phyloP scores from a whole-genome alignment of 129 eudicot genomes.

The Logfia minima region DNA sequence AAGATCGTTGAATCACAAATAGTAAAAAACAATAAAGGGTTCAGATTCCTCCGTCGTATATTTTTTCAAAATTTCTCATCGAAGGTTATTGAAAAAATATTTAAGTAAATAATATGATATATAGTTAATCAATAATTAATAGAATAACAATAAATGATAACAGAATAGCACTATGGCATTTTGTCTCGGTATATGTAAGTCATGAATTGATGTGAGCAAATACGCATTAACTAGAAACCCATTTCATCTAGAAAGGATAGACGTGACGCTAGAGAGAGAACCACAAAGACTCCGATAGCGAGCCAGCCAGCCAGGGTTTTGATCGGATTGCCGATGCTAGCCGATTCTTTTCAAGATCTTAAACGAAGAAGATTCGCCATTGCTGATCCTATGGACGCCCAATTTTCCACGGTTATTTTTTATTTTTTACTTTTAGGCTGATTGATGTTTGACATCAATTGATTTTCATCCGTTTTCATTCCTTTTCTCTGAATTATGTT shows the following conservation, averaged over 20 bases:
- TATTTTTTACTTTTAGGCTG: background rate
- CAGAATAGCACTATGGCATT: no score
- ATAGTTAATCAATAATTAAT: no score
- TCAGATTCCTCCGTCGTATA: no score
- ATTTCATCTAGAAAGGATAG: background rate
- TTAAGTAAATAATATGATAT: no score
- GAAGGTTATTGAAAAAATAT: no score
- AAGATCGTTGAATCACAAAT: no score
- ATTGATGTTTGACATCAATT: background rate
- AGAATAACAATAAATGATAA: no score
- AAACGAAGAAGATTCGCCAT: slow-evolving; percentile 55
- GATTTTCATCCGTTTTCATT: background rate
- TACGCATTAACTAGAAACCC: background rate
- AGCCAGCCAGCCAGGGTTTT: slow-evolving; percentile 1
- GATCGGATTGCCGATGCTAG: slow-evolving; percentile 47
- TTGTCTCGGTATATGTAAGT: no score
- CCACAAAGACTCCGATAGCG: background rate
- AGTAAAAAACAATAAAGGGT: no score
- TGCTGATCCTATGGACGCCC: slow-evolving; percentile 57
- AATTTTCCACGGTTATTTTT: slow-evolving; percentile 46
- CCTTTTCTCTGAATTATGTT: background rate
- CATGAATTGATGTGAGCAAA: no score
- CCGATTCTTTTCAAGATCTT: slow-evolving; percentile 45
- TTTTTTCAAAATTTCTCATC: no score
- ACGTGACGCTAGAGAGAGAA: slow-evolving; percentile 20